Percentiles rank a stretch among this genome's conserved stretches.
These are phyloP conservation scores for Rubus idaeus DNA, from an alignment of 306 rosid species.

Conservation along the genomic window DNA sequence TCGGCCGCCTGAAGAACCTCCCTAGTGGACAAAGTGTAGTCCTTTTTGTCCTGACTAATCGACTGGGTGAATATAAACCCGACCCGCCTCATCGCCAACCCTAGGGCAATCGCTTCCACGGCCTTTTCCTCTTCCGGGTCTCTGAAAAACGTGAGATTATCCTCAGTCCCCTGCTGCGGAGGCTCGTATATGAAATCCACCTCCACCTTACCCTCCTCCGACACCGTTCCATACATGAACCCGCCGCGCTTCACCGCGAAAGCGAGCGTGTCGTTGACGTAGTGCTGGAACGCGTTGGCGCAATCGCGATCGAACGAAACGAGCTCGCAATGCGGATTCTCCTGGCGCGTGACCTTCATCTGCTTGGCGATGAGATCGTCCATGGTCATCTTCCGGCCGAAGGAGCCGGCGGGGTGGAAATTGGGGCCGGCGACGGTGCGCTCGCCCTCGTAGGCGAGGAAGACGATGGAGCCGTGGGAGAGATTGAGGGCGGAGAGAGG, in stretches of 20 bases:
- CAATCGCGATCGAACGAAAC: slow-evolving; percentile 93
- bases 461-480: slow-evolving; percentile 72
- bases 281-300: slow-evolving; percentile 86
- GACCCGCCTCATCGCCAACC: slow-evolving; percentile 81
- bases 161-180: slow-evolving; percentile 85
- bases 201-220: slow-evolving; percentile 78
- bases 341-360: slow-evolving; percentile 85
- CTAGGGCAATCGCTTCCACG: slow-evolving; percentile 83
- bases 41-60: slow-evolving; percentile 80
- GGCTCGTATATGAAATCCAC: slow-evolving; percentile 95
- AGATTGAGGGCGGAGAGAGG: slow-evolving; percentile 60
- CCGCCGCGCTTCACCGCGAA: slow-evolving; percentile 88
- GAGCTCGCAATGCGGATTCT: slow-evolving; percentile 76
- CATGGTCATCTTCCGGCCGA: slow-evolving; percentile 99
- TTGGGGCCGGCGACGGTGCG: slow-evolving; percentile 72
- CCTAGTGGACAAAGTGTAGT: slow-evolving; percentile 74
- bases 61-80: slow-evolving; percentile 93
- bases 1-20: slow-evolving; percentile 95
- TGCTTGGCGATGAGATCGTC: slow-evolving; percentile 95
- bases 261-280: slow-evolving; percentile 79
- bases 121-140: slow-evolving; percentile 76
- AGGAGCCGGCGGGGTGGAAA: slow-evolving; percentile 76
- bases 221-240: slow-evolving; percentile 88
- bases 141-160: slow-evolving; percentile 48
- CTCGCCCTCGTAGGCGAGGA: slow-evolving; percentile 73